Evolutionary conservation across 208 protist species (phyloP).

Genomic region (Wallacemonas sp.): DNA sequence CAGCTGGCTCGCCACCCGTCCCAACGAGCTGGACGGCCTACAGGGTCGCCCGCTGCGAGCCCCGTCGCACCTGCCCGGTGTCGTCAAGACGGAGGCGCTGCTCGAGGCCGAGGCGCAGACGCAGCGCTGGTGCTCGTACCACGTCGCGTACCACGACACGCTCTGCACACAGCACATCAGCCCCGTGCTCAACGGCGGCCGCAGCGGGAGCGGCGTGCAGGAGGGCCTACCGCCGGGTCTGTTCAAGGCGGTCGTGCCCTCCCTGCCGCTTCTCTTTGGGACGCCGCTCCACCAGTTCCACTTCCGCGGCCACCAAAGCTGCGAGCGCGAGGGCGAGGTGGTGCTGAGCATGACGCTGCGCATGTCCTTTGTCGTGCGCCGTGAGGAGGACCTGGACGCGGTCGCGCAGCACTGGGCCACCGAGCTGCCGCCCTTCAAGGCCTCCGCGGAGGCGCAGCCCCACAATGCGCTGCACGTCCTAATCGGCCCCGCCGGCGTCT

Average conservation of each 20-base stretch:
- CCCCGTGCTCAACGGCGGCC: constrained; percentile 62
- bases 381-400: constrained; percentile 24
- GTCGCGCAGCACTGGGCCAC: constrained; percentile 30
- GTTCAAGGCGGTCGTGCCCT: constrained; percentile 58
- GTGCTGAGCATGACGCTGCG: constrained; percentile 46
- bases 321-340: constrained; percentile 13
- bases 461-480: constrained; percentile 20
- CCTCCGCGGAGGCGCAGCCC: not conserved
- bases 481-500: constrained; percentile 39
- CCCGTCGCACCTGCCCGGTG: not conserved
- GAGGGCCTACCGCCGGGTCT: constrained; percentile 61
- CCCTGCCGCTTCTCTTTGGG: constrained; percentile 56
- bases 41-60: not conserved
- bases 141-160: constrained; percentile 74
- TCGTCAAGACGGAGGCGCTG: constrained; percentile 11
- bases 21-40: not conserved
- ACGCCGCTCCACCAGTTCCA: constrained; percentile 72
- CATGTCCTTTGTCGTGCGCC: constrained; percentile 58
- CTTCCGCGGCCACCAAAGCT: constrained; percentile 34
- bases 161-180: constrained; percentile 82
- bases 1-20: constrained; percentile 18
- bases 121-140: constrained; percentile 71
- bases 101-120: constrained; percentile 2
- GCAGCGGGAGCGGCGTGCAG: constrained; percentile 43
- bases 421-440: constrained; percentile 17